Base-by-base conservation (phyloP, 1,139 yeast species). In the Candida tropicalis region DNA sequence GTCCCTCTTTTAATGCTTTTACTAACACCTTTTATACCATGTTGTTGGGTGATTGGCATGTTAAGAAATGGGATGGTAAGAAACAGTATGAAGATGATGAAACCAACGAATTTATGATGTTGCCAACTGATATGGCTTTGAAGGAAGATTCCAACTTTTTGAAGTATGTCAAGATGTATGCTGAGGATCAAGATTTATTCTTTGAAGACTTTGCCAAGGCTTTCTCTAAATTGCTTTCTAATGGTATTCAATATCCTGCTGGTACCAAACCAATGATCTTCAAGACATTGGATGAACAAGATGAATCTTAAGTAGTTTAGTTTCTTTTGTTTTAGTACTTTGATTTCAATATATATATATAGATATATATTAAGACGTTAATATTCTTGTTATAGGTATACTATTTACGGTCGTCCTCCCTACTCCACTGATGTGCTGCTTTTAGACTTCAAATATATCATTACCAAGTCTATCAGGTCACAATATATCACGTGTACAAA, bases 31-130 rank as follows among this genome's bases (percentile, higher is more conserved):
- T 86, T 66, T 91, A 67, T 71, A 82, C 79, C 49, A 75, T 87
- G 57, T 77, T 91, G 53, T 67, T 89, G 52, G 75, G 79, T 57
- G 87, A 82, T 53, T 91, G 98, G 98, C 78, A 82, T 50, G 70
- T 79, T 48, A 82, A 78, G 58, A 70, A 82, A 56, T 87, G 95
- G 88, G 77, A 77, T 48, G 84, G 97, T 27, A 79, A 82, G 53
- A 78, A 77, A 59, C 96, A 89, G 67, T 87, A 80, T 62, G 82
- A 86, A 62, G 91, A 87, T 58, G 81, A 78, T 52, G 84, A 79
- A 52, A 75, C 86, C 49, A 84, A 85, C 41, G 70, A 81, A n/a
- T 77, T 84, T 56, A 89, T 89, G 97, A 89, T 89, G 97, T 71
- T 89, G 58, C 95, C 95, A 37, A 79, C 96, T 23, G 97, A 89